Evolutionary conservation across 2,329 filamentous ascomycete genomes (phyloP).

Genomic region (Chrysoporthe deuterocubensis): DNA sequence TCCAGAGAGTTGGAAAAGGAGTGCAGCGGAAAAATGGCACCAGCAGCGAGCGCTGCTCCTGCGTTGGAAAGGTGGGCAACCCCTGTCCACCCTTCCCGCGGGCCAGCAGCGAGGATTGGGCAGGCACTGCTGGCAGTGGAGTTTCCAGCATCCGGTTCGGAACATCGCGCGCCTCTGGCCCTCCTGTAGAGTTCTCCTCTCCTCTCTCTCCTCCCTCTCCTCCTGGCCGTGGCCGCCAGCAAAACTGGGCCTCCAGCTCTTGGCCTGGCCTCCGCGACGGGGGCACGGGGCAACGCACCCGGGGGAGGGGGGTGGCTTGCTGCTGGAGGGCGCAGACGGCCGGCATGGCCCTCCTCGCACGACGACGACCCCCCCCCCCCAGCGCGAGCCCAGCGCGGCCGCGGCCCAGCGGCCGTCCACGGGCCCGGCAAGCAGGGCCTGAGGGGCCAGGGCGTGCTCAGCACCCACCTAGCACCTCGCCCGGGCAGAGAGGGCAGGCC

Average conservation of each 20-base stretch:
- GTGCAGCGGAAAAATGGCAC: slow-evolving; percentile 14
- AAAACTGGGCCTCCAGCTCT: background rate
- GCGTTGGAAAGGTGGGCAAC: slow-evolving; percentile 8
- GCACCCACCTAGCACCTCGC: too few relatives aligned
- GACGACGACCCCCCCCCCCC: too few relatives aligned
- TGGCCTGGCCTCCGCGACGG: too few relatives aligned
- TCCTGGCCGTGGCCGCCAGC: background rate
- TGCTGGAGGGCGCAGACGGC: too few relatives aligned
- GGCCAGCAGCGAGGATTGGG: slow-evolving; percentile 7
- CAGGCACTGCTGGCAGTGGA: slow-evolving; percentile 14
- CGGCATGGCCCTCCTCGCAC: too few relatives aligned
- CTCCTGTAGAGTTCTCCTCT: background rate
- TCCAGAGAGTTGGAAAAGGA: background rate
- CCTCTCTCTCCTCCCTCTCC: background rate
- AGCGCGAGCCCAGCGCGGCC: too few relatives aligned
- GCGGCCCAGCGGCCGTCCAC: background rate
- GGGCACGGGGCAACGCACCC: too few relatives aligned
- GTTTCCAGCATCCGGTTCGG: slow-evolving; percentile 5
- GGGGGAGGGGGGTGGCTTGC: too few relatives aligned
- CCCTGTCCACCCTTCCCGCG: slow-evolving; percentile 7
- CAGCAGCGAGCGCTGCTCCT: slow-evolving; percentile 7
- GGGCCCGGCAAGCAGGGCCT: background rate
- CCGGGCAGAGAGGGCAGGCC: too few relatives aligned
- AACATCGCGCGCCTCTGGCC: background rate
- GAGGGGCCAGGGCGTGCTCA: too few relatives aligned